phyloP scores from a whole-genome alignment of 176 grass and related monocot genomes.

The Pharus latifolius region DNA sequence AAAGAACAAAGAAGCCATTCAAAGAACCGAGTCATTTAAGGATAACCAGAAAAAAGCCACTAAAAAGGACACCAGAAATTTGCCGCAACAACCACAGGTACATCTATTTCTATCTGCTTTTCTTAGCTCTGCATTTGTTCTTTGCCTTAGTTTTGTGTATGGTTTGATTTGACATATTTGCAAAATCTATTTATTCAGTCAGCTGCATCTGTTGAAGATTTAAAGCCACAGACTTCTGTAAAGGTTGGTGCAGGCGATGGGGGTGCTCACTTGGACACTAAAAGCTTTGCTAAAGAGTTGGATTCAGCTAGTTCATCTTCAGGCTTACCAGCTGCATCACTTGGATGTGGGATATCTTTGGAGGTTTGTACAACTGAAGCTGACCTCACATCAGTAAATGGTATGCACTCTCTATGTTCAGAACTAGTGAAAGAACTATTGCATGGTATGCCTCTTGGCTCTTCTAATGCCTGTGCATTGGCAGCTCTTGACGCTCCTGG shows the following conservation, averaged over 20 bases:
- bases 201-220: conserved; percentile 28
- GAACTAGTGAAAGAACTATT: background rate
- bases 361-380: background rate
- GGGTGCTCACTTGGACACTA: conserved; percentile 10
- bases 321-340: background rate
- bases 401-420: conserved; percentile 11
- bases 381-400: conserved; percentile 7
- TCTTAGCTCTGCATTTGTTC: background rate
- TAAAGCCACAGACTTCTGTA: conserved; percentile 22
- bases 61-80: conserved; percentile 40
- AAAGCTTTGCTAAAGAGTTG: background rate
- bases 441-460: background rate
- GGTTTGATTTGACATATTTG: background rate
- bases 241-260: conserved; percentile 18
- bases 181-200: conserved; percentile 36
- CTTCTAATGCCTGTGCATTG: conserved; percentile 19
- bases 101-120: background rate
- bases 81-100: conserved; percentile 47
- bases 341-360: conserved; percentile 6
- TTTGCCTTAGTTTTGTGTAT: background rate
- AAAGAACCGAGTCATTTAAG: conserved; percentile 42
- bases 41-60: conserved; percentile 41
- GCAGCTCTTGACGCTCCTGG: conserved; percentile 16
- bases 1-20: conserved; percentile 39
- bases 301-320: conserved; percentile 6